Base-by-base conservation (phyloP, 2,329 filamentous ascomycete genomes). In the Xylariomycetidae sp. region DNA sequence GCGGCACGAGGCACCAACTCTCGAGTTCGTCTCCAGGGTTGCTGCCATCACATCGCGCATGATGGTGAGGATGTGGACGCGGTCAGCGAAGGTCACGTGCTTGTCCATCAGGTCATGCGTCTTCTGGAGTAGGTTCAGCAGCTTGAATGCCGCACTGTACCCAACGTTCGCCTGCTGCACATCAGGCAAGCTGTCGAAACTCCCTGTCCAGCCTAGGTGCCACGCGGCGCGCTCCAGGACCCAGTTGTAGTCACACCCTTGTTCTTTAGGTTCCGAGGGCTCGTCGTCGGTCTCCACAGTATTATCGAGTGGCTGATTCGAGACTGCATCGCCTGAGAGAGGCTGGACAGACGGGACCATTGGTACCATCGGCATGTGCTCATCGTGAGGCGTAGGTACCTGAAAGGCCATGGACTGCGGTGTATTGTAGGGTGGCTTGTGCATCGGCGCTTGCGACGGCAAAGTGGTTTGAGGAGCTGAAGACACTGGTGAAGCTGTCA, bases 41-140 rank as follows among this genome's bases (percentile, higher is more conserved):
- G 39, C 38, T 19, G 32, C 31, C 15, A 47, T 36, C 13, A 48
- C 34, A 32, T 47, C 42, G 7, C 41, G 37, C 45, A 48, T 48
- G 19, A 46, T 42, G 22, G 38, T 41, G 4, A 49, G 35, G 19
- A 49, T 43, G 34, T 49, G 47, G 13, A 44, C 38, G 13, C 43
- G 44, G 30, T 46, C 47, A 10, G 29, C 19, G 14, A 49, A 39
- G 4, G 35, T 38, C 19, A 38, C 7, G 27, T 43, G 20, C 25
- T 35, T 44, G 25, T 39, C 39, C 16, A 43, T 20, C 34, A 33
- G 22, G 10, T 22, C 30, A 32, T 31, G 29, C 31, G 44, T 24
- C 17, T 42, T 43, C 30, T 43, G 40, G 3, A 48, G 32, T 7
- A 45, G 20, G 16, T 42, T 43, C 16, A 40, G 41, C 18, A 49